Percentiles rank a stretch among this genome's conserved stretches.
Conservation (phyloP, 192 early-diverging fungal genomes). For the Coemansia sp. region DNA sequence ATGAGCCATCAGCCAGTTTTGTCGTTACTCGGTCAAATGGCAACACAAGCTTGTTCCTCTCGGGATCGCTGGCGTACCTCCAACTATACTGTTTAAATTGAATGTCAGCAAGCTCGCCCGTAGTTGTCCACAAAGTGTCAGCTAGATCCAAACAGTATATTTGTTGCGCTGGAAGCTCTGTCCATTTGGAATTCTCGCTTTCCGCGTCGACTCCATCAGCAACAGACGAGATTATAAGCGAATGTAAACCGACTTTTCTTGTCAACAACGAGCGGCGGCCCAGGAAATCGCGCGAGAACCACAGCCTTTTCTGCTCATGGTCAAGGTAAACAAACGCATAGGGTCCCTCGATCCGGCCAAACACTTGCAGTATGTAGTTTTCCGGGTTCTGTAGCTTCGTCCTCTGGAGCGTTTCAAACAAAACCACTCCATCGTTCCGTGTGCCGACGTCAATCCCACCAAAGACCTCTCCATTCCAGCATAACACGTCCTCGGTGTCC, state of each 20-base stretch:
- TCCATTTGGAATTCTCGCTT: conserved; percentile 49
- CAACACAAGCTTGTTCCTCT: neutral
- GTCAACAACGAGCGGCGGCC: conserved; percentile 72
- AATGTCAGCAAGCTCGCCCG: neutral
- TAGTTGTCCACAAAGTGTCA: neutral
- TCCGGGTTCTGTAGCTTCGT: conserved; percentile 14
- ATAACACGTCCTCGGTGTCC: conserved; percentile 57
- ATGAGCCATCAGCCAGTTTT: neutral
- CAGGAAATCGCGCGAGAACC: conserved; percentile 85
- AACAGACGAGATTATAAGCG: conserved; percentile 59
- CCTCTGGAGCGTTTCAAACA: conserved; percentile 48
- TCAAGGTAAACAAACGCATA: conserved; percentile 79
- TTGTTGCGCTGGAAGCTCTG: conserved; percentile 78
- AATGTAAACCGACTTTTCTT: conserved; percentile 15
- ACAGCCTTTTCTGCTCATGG: conserved; percentile 50
- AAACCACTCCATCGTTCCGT: conserved; percentile 63
- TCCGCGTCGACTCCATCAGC: conserved; percentile 12
- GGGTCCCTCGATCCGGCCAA: conserved; percentile 72
- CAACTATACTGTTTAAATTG: conserved; percentile 20
- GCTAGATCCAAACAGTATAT: conserved; percentile 71
- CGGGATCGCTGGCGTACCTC: conserved; percentile 5
- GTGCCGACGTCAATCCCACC: conserved; percentile 65
- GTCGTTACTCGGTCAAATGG: conserved; percentile 20
- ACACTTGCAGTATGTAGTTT: conserved; percentile 43
- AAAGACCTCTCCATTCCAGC: conserved; percentile 95